These are phyloP conservation scores for Talaromyces rugulosus DNA, from an alignment of 2,329 filamentous ascomycete species.

Conservation along the genomic window DNA sequence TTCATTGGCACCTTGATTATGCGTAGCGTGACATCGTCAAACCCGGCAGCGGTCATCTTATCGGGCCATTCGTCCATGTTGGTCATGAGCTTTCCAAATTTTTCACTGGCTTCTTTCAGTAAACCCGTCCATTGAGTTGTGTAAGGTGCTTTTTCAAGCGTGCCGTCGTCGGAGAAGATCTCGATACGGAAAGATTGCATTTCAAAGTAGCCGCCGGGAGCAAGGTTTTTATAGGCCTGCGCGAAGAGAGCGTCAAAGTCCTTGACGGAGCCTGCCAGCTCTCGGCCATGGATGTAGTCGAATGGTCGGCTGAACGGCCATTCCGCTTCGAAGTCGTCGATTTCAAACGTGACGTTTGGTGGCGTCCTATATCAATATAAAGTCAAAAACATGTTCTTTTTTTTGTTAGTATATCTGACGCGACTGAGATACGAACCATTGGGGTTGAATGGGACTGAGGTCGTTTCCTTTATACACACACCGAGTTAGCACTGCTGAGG, in stretches of 20 bases:
- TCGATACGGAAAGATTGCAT: slow-evolving; percentile 30
- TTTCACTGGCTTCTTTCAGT: slow-evolving; percentile 25
- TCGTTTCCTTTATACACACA: slow-evolving; percentile 16
- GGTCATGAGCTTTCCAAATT: slow-evolving; percentile 31
- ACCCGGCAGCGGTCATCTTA: slow-evolving; percentile 7
- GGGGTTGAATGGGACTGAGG: slow-evolving; percentile 19
- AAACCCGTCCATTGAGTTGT: slow-evolving; percentile 23
- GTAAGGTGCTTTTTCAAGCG: slow-evolving; percentile 21
- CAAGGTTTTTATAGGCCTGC: slow-evolving; percentile 24
- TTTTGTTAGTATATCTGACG: background rate
- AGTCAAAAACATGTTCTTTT: background rate
- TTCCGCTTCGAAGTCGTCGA: slow-evolving; percentile 23
- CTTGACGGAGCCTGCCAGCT: slow-evolving; percentile 18
- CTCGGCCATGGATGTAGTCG: slow-evolving; percentile 23
- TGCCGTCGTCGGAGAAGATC: slow-evolving; percentile 27
- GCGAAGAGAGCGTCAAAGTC: slow-evolving; percentile 16
- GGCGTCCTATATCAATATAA: slow-evolving; percentile 16
- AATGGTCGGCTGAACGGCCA: slow-evolving; percentile 21
- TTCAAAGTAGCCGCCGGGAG: slow-evolving; percentile 47
- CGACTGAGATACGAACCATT: slow-evolving; percentile 15
- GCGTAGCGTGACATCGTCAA: background rate
- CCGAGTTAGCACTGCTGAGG: background rate
- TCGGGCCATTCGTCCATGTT: slow-evolving; percentile 13
- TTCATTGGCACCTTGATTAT: slow-evolving; percentile 43
- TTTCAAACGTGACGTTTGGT: slow-evolving; percentile 21